Base-by-base conservation (phyloP, 371 early-diverging fungal genomes). In the Nematocida minor region DNA sequence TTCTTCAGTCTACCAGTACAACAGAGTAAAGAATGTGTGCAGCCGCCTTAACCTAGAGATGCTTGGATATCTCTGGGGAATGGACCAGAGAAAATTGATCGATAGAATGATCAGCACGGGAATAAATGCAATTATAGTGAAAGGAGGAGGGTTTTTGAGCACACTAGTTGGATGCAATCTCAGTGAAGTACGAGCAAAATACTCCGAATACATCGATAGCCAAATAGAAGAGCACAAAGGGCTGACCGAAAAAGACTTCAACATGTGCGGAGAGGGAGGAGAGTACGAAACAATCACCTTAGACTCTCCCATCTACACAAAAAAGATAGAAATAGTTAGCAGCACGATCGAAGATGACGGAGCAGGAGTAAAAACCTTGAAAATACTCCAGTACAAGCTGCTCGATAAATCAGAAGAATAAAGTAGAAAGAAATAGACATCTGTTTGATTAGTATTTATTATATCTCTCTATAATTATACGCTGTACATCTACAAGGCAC, bases 231-330 rank as follows among this genome's bases (percentile, higher is more conserved):
- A 66, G 18, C 67, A 60, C 42, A 27, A 70, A 55, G 47, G 27
- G 0, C 32, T 53, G 38, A 68, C 32, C 11, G 53, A 88, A 74
- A 93, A 89, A 80, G 93, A 91, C 32, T 82, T 91, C 25, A 93
- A 97, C 84, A 87, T 92, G 6, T 95, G 96, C 83, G 99, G 98
- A 46, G 99, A 99, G 86, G 99, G 99, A 49, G 99, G 99, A 25
- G 98, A 99, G 85, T 99, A 91, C 82, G 99, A 99, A 83, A 92
- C 94, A 9, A 87, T 96, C 51, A 93, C 94, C 0, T 79, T 96
- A 40, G 96, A 99, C 83, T 93, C 93, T 81, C 96, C 96, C 2
- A 82, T 96, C n/a, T 99, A 95, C 82, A 89, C 88, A 67, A 90
- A 90, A 41, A 84, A 84, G 46, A 85, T 89, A 41, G 81, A 80